Percentiles rank a stretch among this genome's conserved stretches.
These are phyloP conservation scores for Cetradonia linearis DNA, from an alignment of 495 filamentous ascomycete species.

Conservation along the genomic window DNA sequence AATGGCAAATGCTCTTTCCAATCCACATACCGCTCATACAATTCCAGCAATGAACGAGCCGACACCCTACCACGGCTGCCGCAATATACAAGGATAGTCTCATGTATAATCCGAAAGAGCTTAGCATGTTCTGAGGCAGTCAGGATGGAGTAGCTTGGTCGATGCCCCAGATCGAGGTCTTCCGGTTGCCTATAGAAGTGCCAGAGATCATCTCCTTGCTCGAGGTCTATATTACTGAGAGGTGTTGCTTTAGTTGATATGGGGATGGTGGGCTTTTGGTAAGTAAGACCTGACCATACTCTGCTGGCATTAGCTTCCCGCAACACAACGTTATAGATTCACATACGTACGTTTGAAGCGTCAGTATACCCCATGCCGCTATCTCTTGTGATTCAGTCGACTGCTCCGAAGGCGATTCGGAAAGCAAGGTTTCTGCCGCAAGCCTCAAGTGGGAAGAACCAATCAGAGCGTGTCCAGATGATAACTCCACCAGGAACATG, in stretches of 20 bases:
- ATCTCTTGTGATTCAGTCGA: constrained; percentile 18
- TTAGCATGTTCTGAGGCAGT: constrained; percentile 25
- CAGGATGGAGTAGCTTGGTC: constrained; percentile 15
- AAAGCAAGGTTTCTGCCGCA: constrained; percentile 28
- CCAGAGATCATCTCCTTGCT: constrained; percentile 9
- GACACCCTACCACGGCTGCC: constrained; percentile 25
- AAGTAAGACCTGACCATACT: constrained; percentile 21
- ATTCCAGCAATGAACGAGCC: constrained; percentile 24
- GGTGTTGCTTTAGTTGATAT: constrained; percentile 7
- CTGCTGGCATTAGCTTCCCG: constrained; percentile 11
- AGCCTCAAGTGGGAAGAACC: constrained; percentile 22
- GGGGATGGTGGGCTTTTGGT: constrained; percentile 20
- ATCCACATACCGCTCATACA: constrained; percentile 25
- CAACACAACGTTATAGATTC: background rate
- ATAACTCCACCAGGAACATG: constrained; percentile 30
- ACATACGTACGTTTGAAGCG: constrained; percentile 21
- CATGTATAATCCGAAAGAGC: constrained; percentile 29
- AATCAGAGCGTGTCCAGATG: constrained; percentile 25
- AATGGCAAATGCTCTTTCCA: constrained; percentile 30
- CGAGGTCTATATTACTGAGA: constrained; percentile 9
- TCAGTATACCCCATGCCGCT: constrained; percentile 21
- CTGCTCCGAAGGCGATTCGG: constrained; percentile 12
- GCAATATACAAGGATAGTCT: constrained; percentile 31
- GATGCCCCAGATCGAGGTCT: constrained; percentile 8
- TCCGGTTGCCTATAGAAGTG: constrained; percentile 15